phyloP scores from a whole-genome alignment of 176 grass and related monocot species.

The Stipa capillata region DNA sequence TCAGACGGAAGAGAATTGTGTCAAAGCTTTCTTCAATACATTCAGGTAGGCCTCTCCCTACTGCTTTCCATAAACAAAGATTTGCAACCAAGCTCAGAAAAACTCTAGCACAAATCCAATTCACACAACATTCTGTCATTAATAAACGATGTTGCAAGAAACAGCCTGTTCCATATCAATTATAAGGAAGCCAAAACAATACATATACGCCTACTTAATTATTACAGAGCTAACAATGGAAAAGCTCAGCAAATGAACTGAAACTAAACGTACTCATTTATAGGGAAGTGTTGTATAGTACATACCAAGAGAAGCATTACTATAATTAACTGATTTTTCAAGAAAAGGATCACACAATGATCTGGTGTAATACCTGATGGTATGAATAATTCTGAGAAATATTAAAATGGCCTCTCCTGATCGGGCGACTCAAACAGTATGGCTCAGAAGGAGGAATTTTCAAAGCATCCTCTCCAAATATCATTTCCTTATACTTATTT shows the following conservation, averaged over 20 bases:
- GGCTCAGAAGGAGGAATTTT: constrained; percentile 65
- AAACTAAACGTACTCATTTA: background rate
- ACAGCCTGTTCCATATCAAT: background rate
- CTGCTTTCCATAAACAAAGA: background rate
- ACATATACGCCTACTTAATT: background rate
- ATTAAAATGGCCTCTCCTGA: constrained; percentile 96
- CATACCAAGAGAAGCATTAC: background rate
- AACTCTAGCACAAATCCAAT: background rate
- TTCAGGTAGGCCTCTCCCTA: background rate
- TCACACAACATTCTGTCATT: background rate
- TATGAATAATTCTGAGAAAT: constrained; percentile 77
- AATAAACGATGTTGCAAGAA: background rate
- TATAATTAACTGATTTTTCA: background rate
- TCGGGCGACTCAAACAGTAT: constrained; percentile 64
- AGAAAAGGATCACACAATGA: background rate
- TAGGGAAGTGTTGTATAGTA: background rate
- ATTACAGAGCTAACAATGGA: background rate
- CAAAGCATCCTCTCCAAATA: constrained; percentile 92
- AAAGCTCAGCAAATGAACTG: background rate
- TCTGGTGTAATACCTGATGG: constrained; percentile 51
- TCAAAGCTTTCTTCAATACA: background rate
- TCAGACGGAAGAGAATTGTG: background rate
- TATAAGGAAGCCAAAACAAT: background rate
- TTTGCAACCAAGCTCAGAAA: background rate
- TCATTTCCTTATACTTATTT: constrained; percentile 59